phyloP scores from a whole-genome alignment of 768 basidiomycete genomes.

The Dentipellis fragilis region DNA sequence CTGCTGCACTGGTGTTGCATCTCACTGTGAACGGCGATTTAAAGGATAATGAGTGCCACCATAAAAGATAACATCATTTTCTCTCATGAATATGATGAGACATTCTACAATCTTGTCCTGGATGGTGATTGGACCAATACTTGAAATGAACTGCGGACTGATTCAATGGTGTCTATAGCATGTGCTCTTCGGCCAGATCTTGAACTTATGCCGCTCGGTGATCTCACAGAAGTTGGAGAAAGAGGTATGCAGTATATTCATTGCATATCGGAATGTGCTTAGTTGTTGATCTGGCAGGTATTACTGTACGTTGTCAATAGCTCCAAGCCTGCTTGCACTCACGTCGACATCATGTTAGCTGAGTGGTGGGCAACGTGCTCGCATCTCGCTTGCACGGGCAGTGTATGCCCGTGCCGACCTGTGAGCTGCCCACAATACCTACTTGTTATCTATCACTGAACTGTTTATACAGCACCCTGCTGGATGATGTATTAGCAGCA shows the following conservation, averaged over 20 bases:
- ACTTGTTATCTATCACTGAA: neutral
- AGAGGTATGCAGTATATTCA: constrained; percentile 39
- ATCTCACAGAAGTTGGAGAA: constrained; percentile 79
- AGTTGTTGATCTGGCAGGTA: constrained; percentile 25
- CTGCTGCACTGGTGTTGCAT: neutral
- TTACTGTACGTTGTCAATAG: constrained; percentile 38
- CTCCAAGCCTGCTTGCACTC: neutral
- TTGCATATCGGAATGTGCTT: neutral
- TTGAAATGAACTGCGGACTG: neutral
- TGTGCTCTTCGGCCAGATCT: constrained; percentile 83
- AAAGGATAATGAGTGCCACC: constrained; percentile 75
- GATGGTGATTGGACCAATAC: constrained; percentile 41
- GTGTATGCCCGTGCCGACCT: constrained; percentile 90
- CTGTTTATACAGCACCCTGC: constrained; percentile 40
- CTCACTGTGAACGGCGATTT: neutral
- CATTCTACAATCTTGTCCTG: constrained; percentile 72
- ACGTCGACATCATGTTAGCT: constrained; percentile 28
- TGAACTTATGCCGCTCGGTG: constrained; percentile 68
- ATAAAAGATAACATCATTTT: constrained; percentile 90
- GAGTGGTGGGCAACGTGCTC: constrained; percentile 79
- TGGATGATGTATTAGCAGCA: constrained; percentile 86
- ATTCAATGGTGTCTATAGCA: constrained; percentile 28
- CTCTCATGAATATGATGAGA: constrained; percentile 79
- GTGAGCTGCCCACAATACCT: constrained; percentile 27
- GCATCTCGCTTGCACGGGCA: constrained; percentile 76